Base-by-base conservation (phyloP, 75 land plant genomes). In the Cryptomeria japonica region DNA sequence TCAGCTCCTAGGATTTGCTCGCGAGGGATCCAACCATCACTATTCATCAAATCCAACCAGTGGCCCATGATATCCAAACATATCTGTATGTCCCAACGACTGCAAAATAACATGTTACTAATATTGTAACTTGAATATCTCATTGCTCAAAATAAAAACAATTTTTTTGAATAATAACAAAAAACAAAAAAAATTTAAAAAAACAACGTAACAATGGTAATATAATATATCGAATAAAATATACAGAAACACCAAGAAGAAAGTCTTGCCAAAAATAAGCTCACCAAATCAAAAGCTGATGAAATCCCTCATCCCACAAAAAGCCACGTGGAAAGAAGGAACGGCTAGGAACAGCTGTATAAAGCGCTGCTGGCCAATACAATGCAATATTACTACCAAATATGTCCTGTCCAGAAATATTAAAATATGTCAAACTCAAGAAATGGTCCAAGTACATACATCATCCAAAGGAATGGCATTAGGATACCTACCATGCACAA, bases 301-400 rank as follows among this genome's bases (percentile, higher is more conserved):
- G 99, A 89, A 98, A 98, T 10, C 99, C 99, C 88, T 98, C 99
- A 90, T 98, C 99, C 99, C 99, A 98, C 12, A 98, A 88, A 92
- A 98, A 98, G n/a, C 99, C 99, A 82, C 99, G 95, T 68, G 99
- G 99, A 84, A 98, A 98, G 84, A 95, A 93, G 44, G 99, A 94
- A 83, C 99, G 93, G 76, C 99, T 95, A 28, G 99, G 99, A 78
- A 98, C 99, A 86, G 99, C 99, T 72, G 99, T 95, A 85, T 92
- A 98, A 87, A 98, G 95, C 85, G 95, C 95, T 77, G 99, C 99
- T 10, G 99, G 98, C 99, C 99, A 98, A 75, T 98, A 98, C 39
- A 85, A 68, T 85, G 94, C 36, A 84, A 88, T 93, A 84, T 89
- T 90, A 44, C 83, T 89, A 80, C 89, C 90, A 86, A 78, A 49